Percentiles rank a stretch among this genome's conserved stretches.
phyloP scores from a whole-genome alignment of 345 rosid genomes.

The Gossypium arboreum region DNA sequence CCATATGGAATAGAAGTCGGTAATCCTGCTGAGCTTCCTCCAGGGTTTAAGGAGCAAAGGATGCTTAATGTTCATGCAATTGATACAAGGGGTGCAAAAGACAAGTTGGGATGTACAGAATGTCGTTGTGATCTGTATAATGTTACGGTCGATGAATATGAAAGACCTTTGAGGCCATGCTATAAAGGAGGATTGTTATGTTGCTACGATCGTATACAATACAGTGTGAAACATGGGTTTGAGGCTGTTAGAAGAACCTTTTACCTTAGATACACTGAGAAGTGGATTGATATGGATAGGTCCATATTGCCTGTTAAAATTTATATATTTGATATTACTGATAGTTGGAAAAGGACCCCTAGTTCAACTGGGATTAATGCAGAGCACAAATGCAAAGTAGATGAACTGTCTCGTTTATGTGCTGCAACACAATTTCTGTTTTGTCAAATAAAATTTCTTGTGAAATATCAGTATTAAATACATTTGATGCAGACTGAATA shows the following conservation, averaged over 20 bases:
- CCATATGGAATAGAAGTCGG: constrained; percentile 82
- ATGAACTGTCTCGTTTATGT: constrained; percentile 6
- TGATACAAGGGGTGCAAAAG: constrained; percentile 77
- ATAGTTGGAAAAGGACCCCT: constrained; percentile 41
- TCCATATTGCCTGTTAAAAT: constrained; percentile 56
- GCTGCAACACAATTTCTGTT: neutral
- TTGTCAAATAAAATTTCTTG: neutral
- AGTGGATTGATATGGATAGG: constrained; percentile 70
- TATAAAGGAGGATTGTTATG: constrained; percentile 71
- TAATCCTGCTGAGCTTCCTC: constrained; percentile 59
- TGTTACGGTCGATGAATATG: constrained; percentile 50
- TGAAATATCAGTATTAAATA: neutral
- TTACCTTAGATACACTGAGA: constrained; percentile 57
- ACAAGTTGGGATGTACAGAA: constrained; percentile 70
- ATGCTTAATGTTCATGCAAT: constrained; percentile 77
- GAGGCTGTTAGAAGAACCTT: constrained; percentile 42
- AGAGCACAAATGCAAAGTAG: constrained; percentile 61
- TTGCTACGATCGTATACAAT: constrained; percentile 70
- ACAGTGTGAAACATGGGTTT: constrained; percentile 53
- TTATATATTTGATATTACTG: constrained; percentile 77
- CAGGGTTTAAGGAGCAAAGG: constrained; percentile 70
- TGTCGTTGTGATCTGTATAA: constrained; percentile 74
- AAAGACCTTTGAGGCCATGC: constrained; percentile 42
- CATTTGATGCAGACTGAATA: constrained; percentile 56
- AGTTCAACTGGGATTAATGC: constrained; percentile 33